Evolutionary conservation across 257 asterid genomes (phyloP).

Genomic region (Sherardia arvensis): DNA sequence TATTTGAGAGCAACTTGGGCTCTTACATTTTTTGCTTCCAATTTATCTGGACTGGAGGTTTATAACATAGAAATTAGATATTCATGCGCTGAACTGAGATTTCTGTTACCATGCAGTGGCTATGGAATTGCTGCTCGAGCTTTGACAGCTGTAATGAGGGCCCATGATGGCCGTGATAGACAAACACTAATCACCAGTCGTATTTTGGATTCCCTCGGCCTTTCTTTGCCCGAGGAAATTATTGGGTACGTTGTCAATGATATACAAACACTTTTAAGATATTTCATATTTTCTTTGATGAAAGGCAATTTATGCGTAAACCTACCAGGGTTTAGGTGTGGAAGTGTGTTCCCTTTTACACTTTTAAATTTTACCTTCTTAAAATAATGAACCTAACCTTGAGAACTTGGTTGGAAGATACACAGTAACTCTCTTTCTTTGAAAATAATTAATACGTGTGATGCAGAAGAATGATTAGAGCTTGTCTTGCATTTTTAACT

Average conservation of each 20-base stretch:
- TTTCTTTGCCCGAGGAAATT: conserved; percentile 84
- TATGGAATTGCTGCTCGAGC: conserved; percentile 93
- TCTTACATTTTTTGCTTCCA: neutral
- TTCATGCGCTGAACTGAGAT: neutral
- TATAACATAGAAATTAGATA: neutral
- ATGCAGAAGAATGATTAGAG: neutral
- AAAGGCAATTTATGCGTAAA: neutral
- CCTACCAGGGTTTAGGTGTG: neutral
- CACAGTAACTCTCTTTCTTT: no score
- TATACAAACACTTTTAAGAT: neutral
- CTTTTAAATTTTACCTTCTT: neutral
- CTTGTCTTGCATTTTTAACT: neutral
- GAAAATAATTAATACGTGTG: no score
- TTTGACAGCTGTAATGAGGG: conserved; percentile 75
- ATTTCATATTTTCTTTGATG: neutral
- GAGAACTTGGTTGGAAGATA: neutral
- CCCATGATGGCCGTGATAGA: conserved; percentile 96
- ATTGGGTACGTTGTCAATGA: conserved; percentile 46
- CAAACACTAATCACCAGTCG: conserved; percentile 57
- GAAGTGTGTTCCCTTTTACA: neutral
- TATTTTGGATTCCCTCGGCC: conserved; percentile 59
- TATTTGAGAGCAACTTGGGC: neutral
- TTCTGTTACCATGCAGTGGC: conserved; percentile 44
- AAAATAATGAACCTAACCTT: neutral
- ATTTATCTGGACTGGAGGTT: neutral